Percentiles rank a stretch among this genome's conserved stretches.
Conservation (phyloP, 208 protist species). For the Leishmania guyanensis region DNA sequence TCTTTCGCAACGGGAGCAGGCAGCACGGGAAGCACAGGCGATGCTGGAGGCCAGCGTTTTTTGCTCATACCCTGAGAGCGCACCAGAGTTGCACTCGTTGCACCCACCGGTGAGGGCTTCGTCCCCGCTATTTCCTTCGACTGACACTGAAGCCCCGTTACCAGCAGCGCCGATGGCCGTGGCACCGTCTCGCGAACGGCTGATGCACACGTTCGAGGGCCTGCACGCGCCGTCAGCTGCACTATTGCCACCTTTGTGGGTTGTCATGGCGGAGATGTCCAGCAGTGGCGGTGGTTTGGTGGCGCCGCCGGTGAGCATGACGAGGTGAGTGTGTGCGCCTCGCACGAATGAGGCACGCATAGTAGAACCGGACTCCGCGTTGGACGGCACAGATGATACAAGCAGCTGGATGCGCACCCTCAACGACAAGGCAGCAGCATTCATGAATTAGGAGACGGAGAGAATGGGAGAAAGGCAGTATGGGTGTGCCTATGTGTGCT, state of each 20-base stretch:
- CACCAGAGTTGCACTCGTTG: background rate
- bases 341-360: background rate
- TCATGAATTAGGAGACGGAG: background rate
- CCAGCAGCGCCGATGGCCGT: background rate
- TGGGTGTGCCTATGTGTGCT: background rate
- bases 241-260: constrained; percentile 4
- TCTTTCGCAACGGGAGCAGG: background rate
- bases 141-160: background rate
- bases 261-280: constrained; percentile 16
- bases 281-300: too few relatives aligned
- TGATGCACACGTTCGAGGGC: constrained; percentile 12
- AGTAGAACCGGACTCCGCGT: background rate
- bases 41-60: background rate
- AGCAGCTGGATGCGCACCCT: background rate
- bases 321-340: background rate
- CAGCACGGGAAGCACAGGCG: background rate
- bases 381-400: background rate
- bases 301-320: background rate
- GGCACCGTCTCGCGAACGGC: constrained; percentile 1
- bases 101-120: background rate
- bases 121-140: background rate
- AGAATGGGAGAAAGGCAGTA: background rate
- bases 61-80: background rate
- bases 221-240: constrained; percentile 3
- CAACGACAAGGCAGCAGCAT: background rate